Evolutionary conservation across 768 basidiomycete species (phyloP), one percentile per base, ranked within the genome.

Genomic region (Boletus insuetus): DNA sequence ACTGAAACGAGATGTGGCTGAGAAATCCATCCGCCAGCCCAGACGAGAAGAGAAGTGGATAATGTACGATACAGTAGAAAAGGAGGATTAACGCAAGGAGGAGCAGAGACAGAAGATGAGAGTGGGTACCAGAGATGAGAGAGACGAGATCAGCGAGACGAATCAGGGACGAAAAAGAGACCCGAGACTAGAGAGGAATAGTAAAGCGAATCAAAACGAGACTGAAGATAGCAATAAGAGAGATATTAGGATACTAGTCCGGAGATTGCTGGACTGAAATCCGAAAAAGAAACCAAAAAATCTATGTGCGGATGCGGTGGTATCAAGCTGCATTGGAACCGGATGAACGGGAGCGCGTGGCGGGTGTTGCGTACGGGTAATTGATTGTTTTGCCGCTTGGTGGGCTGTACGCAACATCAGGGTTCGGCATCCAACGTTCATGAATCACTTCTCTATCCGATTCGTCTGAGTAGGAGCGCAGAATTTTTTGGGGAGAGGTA

Each of bases 391-490:
- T 71, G 31, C 75, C 69, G 4, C 63, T 68, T 19, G 73, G 75
- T 9, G 75, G 75, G 40, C 75, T 70, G 50, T 70, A 69, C 37
- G 70, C 69, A 50, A 71, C 34, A 22, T 71, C 67, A 39, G 69
- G 63, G 31, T 79, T 77, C 14, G 86, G 86, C 43, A 87, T 73
- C 86, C 86, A 87, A 57, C 83, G 79, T 65, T 86, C 80, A 55
- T 81, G 84, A 42, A 84, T 81, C 67, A 75, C 73, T 59, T 80
- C 74, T 61, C 69, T 71, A 54, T 73, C 74, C 59, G 85, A 86
- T 73, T 86, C 85, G 64, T 88, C 86, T 51, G 84, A 84, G 57
- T 82, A 77, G 34, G 84, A 81, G 50, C 85, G 81, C 47, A 62
- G 67, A 71, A 85, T 80, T 76, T 82, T 83, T 45, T 80, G 78